Percentiles rank a stretch among this genome's conserved stretches.
phyloP scores from a whole-genome alignment of 2,329 filamentous ascomycete genomes.

The Fusarium abutilonis region DNA sequence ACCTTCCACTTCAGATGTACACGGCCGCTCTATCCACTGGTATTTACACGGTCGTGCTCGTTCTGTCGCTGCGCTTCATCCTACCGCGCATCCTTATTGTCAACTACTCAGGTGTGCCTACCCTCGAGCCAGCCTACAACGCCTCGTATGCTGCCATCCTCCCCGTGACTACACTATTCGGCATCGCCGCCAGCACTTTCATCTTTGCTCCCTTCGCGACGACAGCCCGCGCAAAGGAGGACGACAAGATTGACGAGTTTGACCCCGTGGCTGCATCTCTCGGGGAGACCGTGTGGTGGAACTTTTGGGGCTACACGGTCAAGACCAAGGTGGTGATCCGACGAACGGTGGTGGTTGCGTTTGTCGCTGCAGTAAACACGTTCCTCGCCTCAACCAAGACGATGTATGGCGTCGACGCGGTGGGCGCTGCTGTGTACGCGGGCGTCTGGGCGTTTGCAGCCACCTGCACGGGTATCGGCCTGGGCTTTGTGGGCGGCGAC shows the following conservation, averaged over 20 bases:
- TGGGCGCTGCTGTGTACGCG: slow-evolving; percentile 78
- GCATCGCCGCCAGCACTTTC: slow-evolving; percentile 77
- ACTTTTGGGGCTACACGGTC: slow-evolving; percentile 74
- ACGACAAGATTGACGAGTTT: slow-evolving; percentile 64
- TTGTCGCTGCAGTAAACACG: slow-evolving; percentile 67
- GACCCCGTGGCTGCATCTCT: slow-evolving; percentile 73
- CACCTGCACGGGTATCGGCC: slow-evolving; percentile 64
- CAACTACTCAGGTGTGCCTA: slow-evolving; percentile 77
- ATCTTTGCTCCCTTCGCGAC: slow-evolving; percentile 77
- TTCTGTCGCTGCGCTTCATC: slow-evolving; percentile 73
- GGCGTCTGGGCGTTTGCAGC: slow-evolving; percentile 77
- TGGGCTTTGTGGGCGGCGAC: slow-evolving; percentile 62
- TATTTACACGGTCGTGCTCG: slow-evolving; percentile 80
- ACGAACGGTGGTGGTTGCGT: slow-evolving; percentile 69
- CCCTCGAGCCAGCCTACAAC: slow-evolving; percentile 73
- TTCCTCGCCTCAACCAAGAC: slow-evolving; percentile 73
- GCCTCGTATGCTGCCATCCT: slow-evolving; percentile 70
- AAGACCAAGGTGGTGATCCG: slow-evolving; percentile 71
- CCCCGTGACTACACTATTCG: slow-evolving; percentile 67
- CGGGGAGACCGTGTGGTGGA: slow-evolving; percentile 75
- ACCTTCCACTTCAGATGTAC: slow-evolving; percentile 69
- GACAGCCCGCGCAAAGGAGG: slow-evolving; percentile 59
- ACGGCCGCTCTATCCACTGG: slow-evolving; percentile 74
- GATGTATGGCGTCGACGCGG: slow-evolving; percentile 73
- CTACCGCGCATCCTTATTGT: slow-evolving; percentile 77